phyloP scores from a whole-genome alignment of 441 rosid genomes.

The Isatis lusitanica region DNA sequence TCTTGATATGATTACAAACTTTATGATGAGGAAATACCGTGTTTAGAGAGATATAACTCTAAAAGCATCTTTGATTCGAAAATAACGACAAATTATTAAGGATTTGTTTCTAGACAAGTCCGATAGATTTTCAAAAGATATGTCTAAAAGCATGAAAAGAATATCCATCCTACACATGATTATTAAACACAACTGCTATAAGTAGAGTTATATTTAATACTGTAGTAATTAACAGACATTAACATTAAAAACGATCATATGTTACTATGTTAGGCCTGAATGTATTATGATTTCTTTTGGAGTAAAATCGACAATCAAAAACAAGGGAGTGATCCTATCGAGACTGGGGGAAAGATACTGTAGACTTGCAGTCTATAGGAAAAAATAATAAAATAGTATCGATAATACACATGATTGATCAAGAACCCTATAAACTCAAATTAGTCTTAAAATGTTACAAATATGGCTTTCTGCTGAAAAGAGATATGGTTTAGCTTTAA shows the following conservation, averaged over 20 bases:
- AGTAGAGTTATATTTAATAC: neutral
- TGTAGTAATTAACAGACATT: neutral
- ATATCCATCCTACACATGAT: neutral
- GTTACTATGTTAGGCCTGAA: neutral
- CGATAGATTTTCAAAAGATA: constrained; percentile 12
- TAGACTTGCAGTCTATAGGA: too few relatives aligned
- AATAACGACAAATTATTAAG: constrained; percentile 6
- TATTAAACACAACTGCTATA: neutral
- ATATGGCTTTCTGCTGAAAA: too few relatives aligned
- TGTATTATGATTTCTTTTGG: neutral
- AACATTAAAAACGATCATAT: neutral
- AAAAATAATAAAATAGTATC: too few relatives aligned
- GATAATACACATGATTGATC: too few relatives aligned
- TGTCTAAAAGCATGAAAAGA: neutral
- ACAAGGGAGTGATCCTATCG: neutral
- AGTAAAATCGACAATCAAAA: neutral
- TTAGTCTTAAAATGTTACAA: too few relatives aligned
- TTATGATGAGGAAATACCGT: neutral
- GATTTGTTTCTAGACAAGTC: constrained; percentile 4
- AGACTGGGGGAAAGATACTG: too few relatives aligned
- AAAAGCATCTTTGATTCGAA: neutral
- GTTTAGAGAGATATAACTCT: neutral
- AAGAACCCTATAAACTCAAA: too few relatives aligned
- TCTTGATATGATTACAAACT: neutral
- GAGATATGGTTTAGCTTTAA: too few relatives aligned